These are phyloP conservation scores for Phlyctochytrium planicorne DNA, from an alignment of 192 early-diverging fungal genomes.

Conservation along the genomic window DNA sequence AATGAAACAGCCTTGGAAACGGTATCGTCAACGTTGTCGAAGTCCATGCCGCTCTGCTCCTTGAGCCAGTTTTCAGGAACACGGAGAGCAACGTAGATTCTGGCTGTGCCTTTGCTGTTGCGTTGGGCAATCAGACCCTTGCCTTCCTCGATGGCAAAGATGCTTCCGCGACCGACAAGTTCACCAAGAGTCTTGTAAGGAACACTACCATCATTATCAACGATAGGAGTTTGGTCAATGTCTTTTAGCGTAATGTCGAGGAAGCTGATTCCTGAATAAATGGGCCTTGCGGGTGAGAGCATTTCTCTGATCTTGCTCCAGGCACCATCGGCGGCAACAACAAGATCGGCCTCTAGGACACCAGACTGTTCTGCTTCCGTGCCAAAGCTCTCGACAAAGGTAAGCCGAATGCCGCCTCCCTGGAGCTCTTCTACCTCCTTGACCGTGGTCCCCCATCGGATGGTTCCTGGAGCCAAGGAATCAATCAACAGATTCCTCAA, in stretches of 20 bases:
- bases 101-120: not conserved
- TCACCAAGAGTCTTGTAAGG: slow-evolving; percentile 20
- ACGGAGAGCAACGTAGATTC: not conserved
- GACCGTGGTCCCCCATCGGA: slow-evolving; percentile 33
- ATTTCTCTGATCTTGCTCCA: slow-evolving; percentile 50
- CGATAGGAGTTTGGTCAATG: slow-evolving; percentile 17
- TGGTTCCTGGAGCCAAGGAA: slow-evolving; percentile 28
- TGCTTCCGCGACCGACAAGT: slow-evolving; percentile 37
- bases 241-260: slow-evolving; percentile 38
- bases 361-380: slow-evolving; percentile 3
- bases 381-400: slow-evolving; percentile 23
- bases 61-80: not conserved
- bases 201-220: not conserved
- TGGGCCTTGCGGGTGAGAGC: slow-evolving; percentile 33
- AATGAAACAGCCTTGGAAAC: not conserved
- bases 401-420: slow-evolving; percentile 10
- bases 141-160: slow-evolving; percentile 33
- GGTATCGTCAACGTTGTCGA: not conserved
- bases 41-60: slow-evolving; percentile 1
- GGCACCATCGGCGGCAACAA: slow-evolving; percentile 57
- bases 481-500: slow-evolving; percentile 45
- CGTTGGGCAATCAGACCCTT: slow-evolving; percentile 32
- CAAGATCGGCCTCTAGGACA: slow-evolving; percentile 40
- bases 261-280: slow-evolving; percentile 44
- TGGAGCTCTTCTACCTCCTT: not conserved